Percentiles rank a stretch among this genome's conserved stretches.
Conservation (phyloP, 805 yeast species). For the Zygosaccharomyces rouxii region DNA sequence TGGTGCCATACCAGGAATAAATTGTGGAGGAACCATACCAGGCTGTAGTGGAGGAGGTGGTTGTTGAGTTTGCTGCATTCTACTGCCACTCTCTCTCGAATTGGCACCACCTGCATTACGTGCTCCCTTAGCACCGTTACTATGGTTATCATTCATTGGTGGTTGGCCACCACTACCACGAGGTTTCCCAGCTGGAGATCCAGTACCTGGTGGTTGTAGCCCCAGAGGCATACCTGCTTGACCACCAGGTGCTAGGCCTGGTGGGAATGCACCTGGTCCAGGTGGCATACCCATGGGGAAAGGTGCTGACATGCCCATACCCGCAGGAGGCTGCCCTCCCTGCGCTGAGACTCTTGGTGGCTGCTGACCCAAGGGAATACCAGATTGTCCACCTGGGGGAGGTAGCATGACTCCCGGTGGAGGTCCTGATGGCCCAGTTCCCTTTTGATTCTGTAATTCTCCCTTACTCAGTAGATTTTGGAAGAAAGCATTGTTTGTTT, state of each 20-base stretch:
- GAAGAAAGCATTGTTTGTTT: conserved; percentile 29
- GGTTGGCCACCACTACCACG: conserved; percentile 5
- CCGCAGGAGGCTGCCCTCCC: conserved; percentile 15
- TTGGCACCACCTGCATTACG: neutral
- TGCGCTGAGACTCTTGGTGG: conserved; percentile 5
- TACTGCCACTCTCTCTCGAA: neutral
- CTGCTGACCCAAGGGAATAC: conserved; percentile 7
- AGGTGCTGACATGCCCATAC: conserved; percentile 13
- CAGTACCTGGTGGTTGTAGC: conserved; percentile 7
- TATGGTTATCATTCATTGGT: conserved; percentile 6
- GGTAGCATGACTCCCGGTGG: conserved; percentile 16
- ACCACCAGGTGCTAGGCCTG: conserved; percentile 15
- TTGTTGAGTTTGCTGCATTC: conserved; percentile 1
- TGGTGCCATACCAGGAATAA: conserved; percentile 31
- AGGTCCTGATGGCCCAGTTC: conserved; percentile 8
- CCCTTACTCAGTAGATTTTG: conserved; percentile 31
- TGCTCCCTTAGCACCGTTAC: neutral
- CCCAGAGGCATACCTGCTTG: no score
- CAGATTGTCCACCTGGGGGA: conserved; percentile 13
- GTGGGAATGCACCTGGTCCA: conserved; percentile 9
- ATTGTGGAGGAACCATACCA: conserved; percentile 20
- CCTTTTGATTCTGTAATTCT: conserved; percentile 13
- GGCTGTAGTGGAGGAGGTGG: conserved; percentile 14
- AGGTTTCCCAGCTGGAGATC: conserved; percentile 2
- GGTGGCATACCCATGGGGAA: conserved; percentile 25